phyloP scores from a whole-genome alignment of 192 early-diverging fungal genomes.

The Pecoramyces ruminantium region DNA sequence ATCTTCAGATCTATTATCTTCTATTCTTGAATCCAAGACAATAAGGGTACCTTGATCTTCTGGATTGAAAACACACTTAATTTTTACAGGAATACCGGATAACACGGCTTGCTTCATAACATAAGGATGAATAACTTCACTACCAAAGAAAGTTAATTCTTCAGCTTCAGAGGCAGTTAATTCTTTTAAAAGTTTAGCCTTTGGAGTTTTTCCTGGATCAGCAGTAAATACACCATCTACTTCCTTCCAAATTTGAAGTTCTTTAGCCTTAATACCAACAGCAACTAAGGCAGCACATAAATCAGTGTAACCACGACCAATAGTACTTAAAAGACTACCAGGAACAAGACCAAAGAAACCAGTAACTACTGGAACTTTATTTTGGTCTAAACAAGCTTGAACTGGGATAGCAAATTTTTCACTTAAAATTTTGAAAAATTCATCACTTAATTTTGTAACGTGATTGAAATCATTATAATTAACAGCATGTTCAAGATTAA shows the following conservation, averaged over 20 bases:
- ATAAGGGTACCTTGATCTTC: conserved; percentile 79
- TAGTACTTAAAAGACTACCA: conserved; percentile 69
- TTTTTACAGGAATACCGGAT: conserved; percentile 88
- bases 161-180: conserved; percentile 98
- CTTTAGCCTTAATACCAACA: conserved; percentile 70
- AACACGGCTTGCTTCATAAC: conserved; percentile 99
- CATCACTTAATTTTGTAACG: conserved; percentile 89
- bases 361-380: neutral
- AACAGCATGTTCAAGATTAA: conserved; percentile 61
- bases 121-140: conserved; percentile 93
- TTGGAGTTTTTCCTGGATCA: conserved; percentile 85
- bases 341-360: conserved; percentile 90
- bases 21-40: conserved; percentile 44
- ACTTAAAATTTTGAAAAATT: conserved; percentile 53
- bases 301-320: conserved; percentile 97
- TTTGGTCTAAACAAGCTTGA: conserved; percentile 19
- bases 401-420: conserved; percentile 17
- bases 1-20: conserved; percentile 1
- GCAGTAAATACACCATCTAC: conserved; percentile 99
- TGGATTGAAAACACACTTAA: conserved; percentile 95
- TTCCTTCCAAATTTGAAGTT: conserved; percentile 98
- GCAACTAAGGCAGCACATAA: conserved; percentile 87
- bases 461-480: conserved; percentile 49
- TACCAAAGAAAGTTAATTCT: conserved; percentile 51
- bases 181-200: conserved; percentile 67